Evolutionary conservation across 768 basidiomycete species (phyloP), one percentile per base, ranked within the genome.

Genomic region (Russula brevipes): DNA sequence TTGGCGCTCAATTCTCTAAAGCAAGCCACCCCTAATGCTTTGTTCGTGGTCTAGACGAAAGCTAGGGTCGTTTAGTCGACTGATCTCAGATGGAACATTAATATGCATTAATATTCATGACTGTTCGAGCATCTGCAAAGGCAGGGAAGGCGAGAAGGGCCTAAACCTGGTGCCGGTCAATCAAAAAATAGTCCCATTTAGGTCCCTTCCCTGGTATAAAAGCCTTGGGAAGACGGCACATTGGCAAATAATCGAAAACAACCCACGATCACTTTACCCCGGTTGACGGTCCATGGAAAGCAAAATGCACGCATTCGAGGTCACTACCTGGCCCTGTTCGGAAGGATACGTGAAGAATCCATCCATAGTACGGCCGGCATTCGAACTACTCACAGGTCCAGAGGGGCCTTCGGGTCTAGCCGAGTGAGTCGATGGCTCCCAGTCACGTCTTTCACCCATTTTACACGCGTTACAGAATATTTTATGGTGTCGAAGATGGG

Each of bases 311-410:
- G 53, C 52, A 10, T 64, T 59, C 52, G 57, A 64, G 17, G 9
- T 64, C 12, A 33, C 11, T 19, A 39, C 44, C 39, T 63, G 62
- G 62, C 57, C 57, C 9, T 54, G 57, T 39, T 54, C 62, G 31
- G 62, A 63, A 31, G 57, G 54, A 31, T 63, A 58, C 17, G 30
- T 54, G 51, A 59, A 54, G 45, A 17, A 59, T 16, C 36, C 17
- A 35, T 44, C 46, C 16, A 49, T 64, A 9, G 2, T 64, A 50
- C 10, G 19, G 11, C 52, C 62, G 10, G 39, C 52, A 14, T 59
- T 54, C 19, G 46, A 63, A 36, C 33, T 17, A 5, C 38, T 54
- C 62, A 2, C 8, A 5, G 57, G 57, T 10, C 33, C 53, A 49
- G 35, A 19, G n/a, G 54, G 60, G 41, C 54, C 38, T 8, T 12